Evolutionary conservation across 305 asterid genomes (phyloP).

Genomic region (Andrographis paniculata): DNA sequence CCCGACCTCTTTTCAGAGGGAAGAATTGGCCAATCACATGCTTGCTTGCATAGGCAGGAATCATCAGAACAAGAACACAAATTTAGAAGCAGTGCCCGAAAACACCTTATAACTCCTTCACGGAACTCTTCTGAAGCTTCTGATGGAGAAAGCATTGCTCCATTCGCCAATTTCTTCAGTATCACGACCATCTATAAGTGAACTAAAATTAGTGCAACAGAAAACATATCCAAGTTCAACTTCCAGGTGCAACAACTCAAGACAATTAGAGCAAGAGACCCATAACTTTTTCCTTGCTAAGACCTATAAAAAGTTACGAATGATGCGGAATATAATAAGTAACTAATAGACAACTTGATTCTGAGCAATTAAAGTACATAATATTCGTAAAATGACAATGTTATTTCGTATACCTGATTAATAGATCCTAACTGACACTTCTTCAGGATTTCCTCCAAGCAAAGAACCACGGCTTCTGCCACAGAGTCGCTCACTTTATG

Average conservation of each 20-base stretch:
- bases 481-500: constrained; percentile 60
- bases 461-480: constrained; percentile 64
- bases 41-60: constrained; percentile 64
- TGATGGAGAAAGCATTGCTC: constrained; percentile 72
- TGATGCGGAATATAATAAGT: background rate
- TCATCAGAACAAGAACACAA: constrained; percentile 53
- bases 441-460: constrained; percentile 73
- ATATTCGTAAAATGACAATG: constrained; percentile 6
- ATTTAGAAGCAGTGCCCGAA: constrained; percentile 63
- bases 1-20: constrained; percentile 29
- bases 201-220: background rate
- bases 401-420: constrained; percentile 61
- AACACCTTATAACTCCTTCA: constrained; percentile 77
- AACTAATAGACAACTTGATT: constrained; percentile 8
- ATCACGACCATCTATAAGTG: constrained; percentile 61
- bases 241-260: background rate
- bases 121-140: constrained; percentile 98
- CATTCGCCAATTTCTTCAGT: constrained; percentile 69
- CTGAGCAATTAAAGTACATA: constrained; percentile 4
- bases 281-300: too few relatives aligned
- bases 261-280: too few relatives aligned
- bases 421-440: constrained; percentile 65
- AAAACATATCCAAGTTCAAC: background rate
- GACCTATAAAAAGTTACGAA: too few relatives aligned
- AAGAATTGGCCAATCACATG: constrained; percentile 37